A percentile compares a stretch with the other conserved stretches of the same genome.
phyloP scores from a whole-genome alignment of 2,329 filamentous ascomycete genomes.

The Fusarium duplospermum region DNA sequence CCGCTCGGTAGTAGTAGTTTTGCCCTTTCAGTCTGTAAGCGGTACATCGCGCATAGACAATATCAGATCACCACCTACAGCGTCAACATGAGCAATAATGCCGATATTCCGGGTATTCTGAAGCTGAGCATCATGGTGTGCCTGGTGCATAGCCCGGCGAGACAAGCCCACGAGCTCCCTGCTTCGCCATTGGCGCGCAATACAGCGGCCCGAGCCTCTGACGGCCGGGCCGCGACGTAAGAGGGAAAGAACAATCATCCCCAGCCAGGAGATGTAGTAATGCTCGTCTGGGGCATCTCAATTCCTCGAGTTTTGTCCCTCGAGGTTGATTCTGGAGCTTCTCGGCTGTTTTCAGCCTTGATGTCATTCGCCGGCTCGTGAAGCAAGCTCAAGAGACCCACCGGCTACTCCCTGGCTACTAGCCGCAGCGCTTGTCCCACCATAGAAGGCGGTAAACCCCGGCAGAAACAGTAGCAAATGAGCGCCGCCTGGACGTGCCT shows the following conservation, averaged over 20 bases:
- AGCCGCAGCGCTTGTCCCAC: neutral
- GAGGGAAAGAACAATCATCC: slow-evolving; percentile 42
- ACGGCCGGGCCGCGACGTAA: slow-evolving; percentile 37
- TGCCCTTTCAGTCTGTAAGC: slow-evolving; percentile 67
- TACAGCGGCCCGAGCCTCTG: slow-evolving; percentile 32
- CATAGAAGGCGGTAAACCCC: neutral
- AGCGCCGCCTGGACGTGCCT: neutral
- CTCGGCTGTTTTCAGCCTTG: slow-evolving; percentile 29
- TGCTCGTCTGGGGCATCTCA: slow-evolving; percentile 30
- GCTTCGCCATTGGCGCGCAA: slow-evolving; percentile 38
- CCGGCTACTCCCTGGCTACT: slow-evolving; percentile 2
- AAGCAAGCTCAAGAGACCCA: slow-evolving; percentile 4
- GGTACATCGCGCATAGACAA: fast-evolving
- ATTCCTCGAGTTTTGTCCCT: slow-evolving; percentile 15
- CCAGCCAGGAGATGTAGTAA: slow-evolving; percentile 11
- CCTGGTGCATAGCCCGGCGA: slow-evolving; percentile 33
- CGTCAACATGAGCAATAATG: slow-evolving; percentile 98
- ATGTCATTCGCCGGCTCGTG: slow-evolving; percentile 27
- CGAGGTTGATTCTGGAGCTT: slow-evolving; percentile 28
- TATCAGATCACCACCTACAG: slow-evolving; percentile 58
- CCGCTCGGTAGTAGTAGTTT: slow-evolving; percentile 98
- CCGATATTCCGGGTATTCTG: slow-evolving; percentile 89
- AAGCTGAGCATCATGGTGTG: slow-evolving; percentile 43
- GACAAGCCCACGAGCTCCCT: slow-evolving; percentile 22
- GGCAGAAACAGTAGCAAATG: neutral